Evolutionary conservation across 75 land plant genomes (phyloP), one percentile per base, ranked within the genome.

Genomic region (Selaginella moellendorffii): DNA sequence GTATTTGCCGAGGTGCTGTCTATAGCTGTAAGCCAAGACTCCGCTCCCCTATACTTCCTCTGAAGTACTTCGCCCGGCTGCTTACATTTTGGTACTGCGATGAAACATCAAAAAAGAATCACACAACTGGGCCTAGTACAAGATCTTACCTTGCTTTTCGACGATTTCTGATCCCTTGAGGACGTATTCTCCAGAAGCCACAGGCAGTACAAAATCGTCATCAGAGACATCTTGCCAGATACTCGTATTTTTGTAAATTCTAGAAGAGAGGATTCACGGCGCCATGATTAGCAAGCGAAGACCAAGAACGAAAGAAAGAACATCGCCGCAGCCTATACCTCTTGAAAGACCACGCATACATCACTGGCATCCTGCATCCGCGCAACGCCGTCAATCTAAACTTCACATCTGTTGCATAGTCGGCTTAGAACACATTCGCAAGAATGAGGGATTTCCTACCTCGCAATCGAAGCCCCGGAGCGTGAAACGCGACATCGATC

Each of bases 191-290:
- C 24, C 59, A 19, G n/a, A 8, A 21, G 25, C 5, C 8, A 56
- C 24, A 2, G 59, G 59, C 8, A 25, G 9, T 8, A 56, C 59
- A 21, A 9, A 56, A 21, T 56, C 59, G 21, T 56, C 59, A 56
- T 56, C 59, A 8, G 59, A 56, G 5, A 56, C 59, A 56, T 56
- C 59, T 56, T 56, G 59, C 59, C 59, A 56, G 59, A 56, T 56
- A 21, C 24, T 21, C 9, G 59, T 8, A 56, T 56, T 56, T n/a
- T 56, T 56, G 59, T 56, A 56, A 56, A 19, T 56, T 24, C 59
- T 56, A 19, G 8, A 56, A 9, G n/a, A n/a, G n/a, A n/a, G n/a
- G n/a, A n/a, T n/a, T n/a, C n/a, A n/a, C n/a, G n/a, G n/a, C n/a
- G n/a, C n/a, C n/a, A n/a, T n/a, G n/a, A n/a, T n/a, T n/a, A n/a